Evolutionary conservation across 352 stramenopile species (phyloP).

Genomic region (Phytopythium vexans): DNA sequence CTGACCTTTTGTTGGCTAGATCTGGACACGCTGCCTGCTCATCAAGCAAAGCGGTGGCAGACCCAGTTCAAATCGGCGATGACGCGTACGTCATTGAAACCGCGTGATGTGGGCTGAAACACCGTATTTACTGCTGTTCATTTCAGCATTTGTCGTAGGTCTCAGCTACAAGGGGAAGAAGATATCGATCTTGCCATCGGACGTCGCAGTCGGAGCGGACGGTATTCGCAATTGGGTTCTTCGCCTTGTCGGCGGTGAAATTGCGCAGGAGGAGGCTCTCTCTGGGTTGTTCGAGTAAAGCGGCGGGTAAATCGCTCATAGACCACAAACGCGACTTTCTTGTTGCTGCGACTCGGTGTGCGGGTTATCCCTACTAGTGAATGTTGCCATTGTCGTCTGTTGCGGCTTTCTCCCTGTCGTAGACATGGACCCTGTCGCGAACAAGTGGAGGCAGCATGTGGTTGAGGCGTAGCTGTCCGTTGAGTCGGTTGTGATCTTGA

Average conservation of each 20-base stretch:
- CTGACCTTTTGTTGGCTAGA: slow-evolving; percentile 81
- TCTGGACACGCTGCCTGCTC: slow-evolving; percentile 21
- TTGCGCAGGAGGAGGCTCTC: slow-evolving; percentile 37
- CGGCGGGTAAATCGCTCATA: neutral
- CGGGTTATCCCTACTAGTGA: neutral
- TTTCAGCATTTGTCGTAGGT: slow-evolving; percentile 51
- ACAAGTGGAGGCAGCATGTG: slow-evolving; percentile 12
- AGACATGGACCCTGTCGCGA: slow-evolving; percentile 21
- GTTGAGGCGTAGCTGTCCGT: slow-evolving; percentile 28
- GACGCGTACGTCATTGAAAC: slow-evolving; percentile 23
- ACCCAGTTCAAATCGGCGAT: slow-evolving; percentile 30
- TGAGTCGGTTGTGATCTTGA: slow-evolving; percentile 16
- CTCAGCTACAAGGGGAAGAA: slow-evolving; percentile 68
- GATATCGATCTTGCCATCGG: slow-evolving; percentile 32
- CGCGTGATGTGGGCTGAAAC: neutral
- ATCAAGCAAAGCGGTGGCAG: slow-evolving; percentile 25
- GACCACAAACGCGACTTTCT: neutral
- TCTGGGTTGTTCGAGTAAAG: slow-evolving; percentile 33
- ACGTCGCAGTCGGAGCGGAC: slow-evolving; percentile 20
- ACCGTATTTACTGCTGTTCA: neutral
- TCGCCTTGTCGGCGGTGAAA: slow-evolving; percentile 54
- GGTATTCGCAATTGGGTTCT: slow-evolving; percentile 57
- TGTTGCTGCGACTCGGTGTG: no score
- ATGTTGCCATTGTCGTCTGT: slow-evolving; percentile 2
- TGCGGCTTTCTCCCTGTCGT: slow-evolving; percentile 2